Conservation (phyloP, 106 monocot genomes). For the Dioscorea alata region DNA sequence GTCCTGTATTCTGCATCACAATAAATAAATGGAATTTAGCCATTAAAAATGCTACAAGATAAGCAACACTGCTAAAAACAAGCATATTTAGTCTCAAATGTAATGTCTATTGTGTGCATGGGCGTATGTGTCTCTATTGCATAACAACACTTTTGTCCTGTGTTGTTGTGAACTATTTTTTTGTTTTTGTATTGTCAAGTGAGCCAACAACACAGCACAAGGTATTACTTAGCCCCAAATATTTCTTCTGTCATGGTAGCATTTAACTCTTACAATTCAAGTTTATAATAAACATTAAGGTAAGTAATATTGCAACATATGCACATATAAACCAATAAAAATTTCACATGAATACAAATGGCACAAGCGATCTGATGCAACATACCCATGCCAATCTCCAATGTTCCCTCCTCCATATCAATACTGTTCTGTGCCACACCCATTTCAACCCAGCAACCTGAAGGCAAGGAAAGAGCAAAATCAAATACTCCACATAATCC, state of each 20-base stretch:
- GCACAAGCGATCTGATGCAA: not conserved
- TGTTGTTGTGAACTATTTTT: too few species aligned
- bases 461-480: not conserved
- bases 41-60: not conserved
- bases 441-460: slow-evolving; percentile 44
- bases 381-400: slow-evolving; percentile 91
- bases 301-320: not conserved
- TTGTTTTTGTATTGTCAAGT: too few species aligned
- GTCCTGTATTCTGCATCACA: slow-evolving; percentile 77
- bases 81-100: too few species aligned
- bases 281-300: too few species aligned
- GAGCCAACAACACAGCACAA: too few species aligned
- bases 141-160: too few species aligned
- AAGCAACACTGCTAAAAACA: not conserved
- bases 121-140: too few species aligned
- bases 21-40: not conserved
- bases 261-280: too few species aligned
- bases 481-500: too few species aligned
- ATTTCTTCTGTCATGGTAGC: too few species aligned
- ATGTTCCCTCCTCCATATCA: slow-evolving; percentile 67
- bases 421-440: slow-evolving; percentile 30
- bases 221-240: too few species aligned
- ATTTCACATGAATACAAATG: not conserved
- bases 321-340: not conserved
- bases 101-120: too few species aligned